Conservation (phyloP, 75 land plant genomes). For the Chamaecyparis obtusa region DNA sequence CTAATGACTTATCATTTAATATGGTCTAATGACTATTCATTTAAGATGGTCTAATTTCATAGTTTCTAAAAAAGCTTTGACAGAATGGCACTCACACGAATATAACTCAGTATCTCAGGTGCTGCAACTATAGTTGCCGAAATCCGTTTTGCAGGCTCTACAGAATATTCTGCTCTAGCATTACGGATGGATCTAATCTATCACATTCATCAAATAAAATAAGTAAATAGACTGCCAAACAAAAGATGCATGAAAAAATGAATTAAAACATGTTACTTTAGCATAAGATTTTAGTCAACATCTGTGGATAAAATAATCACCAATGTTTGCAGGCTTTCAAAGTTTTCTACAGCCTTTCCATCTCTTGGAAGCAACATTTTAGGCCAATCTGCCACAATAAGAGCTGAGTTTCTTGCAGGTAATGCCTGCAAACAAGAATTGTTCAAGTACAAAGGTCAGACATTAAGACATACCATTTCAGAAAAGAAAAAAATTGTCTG, state of each 20-base stretch:
- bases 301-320: slow-evolving; percentile 29
- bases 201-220: background rate
- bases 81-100: slow-evolving; percentile 54
- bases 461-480: background rate
- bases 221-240: background rate
- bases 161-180: slow-evolving; percentile 93
- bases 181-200: slow-evolving; percentile 84
- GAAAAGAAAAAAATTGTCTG: background rate
- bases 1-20: background rate
- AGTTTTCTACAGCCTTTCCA: slow-evolving; percentile 47
- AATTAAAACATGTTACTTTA: background rate
- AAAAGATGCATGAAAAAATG: background rate
- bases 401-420: slow-evolving; percentile 56
- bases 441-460: slow-evolving; percentile 9
- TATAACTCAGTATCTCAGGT: slow-evolving; percentile 44
- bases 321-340: slow-evolving; percentile 79
- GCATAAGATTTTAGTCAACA: background rate
- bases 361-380: slow-evolving; percentile 62
- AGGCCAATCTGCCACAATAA: slow-evolving; percentile 85
- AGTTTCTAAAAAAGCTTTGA: background rate
- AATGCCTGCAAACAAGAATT: slow-evolving; percentile 52
- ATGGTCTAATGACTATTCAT: background rate
- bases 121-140: slow-evolving; percentile 79
- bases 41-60: background rate
- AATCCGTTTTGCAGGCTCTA: slow-evolving; percentile 89